Evolutionary conservation across 352 stramenopile species (phyloP).

Genomic region (Saprolegnia parasitica): DNA sequence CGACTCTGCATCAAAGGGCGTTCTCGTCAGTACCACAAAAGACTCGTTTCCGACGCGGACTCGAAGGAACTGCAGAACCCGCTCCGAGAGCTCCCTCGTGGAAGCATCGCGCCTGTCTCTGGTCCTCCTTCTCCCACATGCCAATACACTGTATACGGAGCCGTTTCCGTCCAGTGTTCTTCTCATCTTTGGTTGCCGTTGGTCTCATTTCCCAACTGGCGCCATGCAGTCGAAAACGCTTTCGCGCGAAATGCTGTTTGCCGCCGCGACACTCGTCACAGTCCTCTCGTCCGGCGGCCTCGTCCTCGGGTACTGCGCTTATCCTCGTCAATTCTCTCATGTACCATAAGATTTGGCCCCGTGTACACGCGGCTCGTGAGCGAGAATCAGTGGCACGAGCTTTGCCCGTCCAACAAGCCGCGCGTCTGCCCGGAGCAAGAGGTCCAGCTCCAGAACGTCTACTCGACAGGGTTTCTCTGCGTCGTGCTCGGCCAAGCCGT

Average conservation of each 20-base stretch:
- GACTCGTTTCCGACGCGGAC: too few relatives aligned
- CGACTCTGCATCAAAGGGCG: too few relatives aligned
- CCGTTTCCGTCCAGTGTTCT: too few relatives aligned
- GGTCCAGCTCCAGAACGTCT: slow-evolving; percentile 22
- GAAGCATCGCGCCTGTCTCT: too few relatives aligned
- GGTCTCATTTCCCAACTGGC: not conserved
- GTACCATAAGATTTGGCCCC: slow-evolving; percentile 14
- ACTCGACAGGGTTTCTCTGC: slow-evolving; percentile 22
- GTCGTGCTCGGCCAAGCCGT: slow-evolving; percentile 20
- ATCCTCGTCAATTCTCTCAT: not conserved
- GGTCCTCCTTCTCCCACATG: too few relatives aligned
- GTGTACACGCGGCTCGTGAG: slow-evolving; percentile 17
- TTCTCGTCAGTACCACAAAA: too few relatives aligned
- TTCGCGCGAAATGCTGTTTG: slow-evolving; percentile 30
- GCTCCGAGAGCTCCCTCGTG: too few relatives aligned
- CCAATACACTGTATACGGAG: too few relatives aligned
- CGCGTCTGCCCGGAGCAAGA: slow-evolving; percentile 22
- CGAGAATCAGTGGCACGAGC: slow-evolving; percentile 26
- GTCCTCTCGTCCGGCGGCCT: slow-evolving; percentile 10
- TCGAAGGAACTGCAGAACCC: too few relatives aligned
- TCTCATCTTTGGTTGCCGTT: not conserved
- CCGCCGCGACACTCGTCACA: slow-evolving; percentile 1
- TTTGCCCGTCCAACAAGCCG: slow-evolving; percentile 21
- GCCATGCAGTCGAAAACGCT: slow-evolving; percentile 23
- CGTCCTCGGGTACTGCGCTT: not conserved